Percentiles rank a stretch among this genome's conserved stretches.
phyloP scores from a whole-genome alignment of 805 yeast species.

The Metschnikowia noctiluminum region DNA sequence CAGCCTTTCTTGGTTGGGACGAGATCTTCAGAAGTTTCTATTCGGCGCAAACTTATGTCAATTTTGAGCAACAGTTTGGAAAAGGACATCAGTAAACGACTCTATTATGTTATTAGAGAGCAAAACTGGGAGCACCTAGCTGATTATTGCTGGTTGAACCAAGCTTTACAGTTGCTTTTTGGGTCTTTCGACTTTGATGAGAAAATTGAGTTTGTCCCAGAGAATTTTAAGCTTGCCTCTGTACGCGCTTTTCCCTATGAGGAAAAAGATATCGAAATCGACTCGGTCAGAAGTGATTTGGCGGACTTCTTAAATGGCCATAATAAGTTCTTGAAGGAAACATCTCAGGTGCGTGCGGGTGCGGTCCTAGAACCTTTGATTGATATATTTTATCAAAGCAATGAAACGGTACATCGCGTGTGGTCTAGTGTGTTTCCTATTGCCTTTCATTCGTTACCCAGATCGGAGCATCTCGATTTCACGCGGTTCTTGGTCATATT shows the following conservation, averaged over 20 bases:
- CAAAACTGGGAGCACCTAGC: constrained; percentile 97
- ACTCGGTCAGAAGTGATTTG: constrained; percentile 21
- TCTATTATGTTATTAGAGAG: constrained; percentile 84
- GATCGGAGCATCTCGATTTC: constrained; percentile 79
- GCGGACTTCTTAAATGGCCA: constrained; percentile 26
- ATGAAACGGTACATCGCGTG: constrained; percentile 72
- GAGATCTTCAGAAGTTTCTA: constrained; percentile 67
- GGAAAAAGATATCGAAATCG: constrained; percentile 21
- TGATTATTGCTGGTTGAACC: constrained; percentile 92
- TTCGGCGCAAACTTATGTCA: constrained; percentile 73
- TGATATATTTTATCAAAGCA: constrained; percentile 78
- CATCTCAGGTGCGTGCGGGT: constrained; percentile 43
- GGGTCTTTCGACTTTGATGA: constrained; percentile 65
- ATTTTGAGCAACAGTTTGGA: constrained; percentile 79
- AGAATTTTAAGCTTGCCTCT: constrained; percentile 53
- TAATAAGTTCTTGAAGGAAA: constrained; percentile 26
- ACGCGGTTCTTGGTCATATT: constrained; percentile 75
- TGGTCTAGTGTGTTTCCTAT: constrained; percentile 86
- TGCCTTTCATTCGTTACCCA: constrained; percentile 69
- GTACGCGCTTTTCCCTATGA: constrained; percentile 40
- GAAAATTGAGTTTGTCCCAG: constrained; percentile 41
- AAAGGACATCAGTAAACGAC: constrained; percentile 68
- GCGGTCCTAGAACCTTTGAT: constrained; percentile 68
- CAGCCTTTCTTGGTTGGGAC: constrained; percentile 96
- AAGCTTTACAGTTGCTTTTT: constrained; percentile 81